These are phyloP conservation scores for Xylaria polymorpha DNA, from an alignment of 2,329 filamentous ascomycete genomes.

Conservation along the genomic window DNA sequence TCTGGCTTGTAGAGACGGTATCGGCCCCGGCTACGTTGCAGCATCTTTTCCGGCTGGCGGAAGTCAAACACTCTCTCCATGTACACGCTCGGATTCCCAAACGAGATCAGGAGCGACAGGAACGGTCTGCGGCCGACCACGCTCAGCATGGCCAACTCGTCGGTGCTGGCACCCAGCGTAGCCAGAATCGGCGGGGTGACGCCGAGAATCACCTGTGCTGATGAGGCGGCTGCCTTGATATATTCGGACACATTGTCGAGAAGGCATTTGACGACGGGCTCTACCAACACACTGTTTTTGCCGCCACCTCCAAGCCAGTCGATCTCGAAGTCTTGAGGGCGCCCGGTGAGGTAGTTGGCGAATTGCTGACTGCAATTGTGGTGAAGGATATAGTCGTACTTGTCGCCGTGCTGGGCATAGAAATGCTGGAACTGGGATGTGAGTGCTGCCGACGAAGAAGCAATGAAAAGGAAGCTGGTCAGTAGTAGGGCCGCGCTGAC, in stretches of 20 bases:
- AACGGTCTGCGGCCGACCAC: constrained; percentile 39
- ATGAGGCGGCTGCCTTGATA: constrained; percentile 41
- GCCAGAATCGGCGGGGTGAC: constrained; percentile 42
- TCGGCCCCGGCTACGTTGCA: constrained; percentile 17
- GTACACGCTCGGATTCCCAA: constrained; percentile 41
- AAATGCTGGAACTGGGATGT: constrained; percentile 42
- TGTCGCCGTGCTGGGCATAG: constrained; percentile 38
- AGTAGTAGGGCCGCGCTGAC: constrained; percentile 10
- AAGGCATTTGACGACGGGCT: constrained; percentile 41
- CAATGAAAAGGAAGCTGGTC: constrained; percentile 10
- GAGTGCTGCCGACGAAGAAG: constrained; percentile 17
- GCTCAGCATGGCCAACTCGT: constrained; percentile 42
- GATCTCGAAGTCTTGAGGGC: constrained; percentile 32
- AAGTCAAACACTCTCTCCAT: constrained; percentile 40
- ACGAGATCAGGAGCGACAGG: constrained; percentile 39
- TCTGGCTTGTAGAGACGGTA: constrained; percentile 11
- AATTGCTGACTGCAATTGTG: constrained; percentile 40
- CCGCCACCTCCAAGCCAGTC: constrained; percentile 41
- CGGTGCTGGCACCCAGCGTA: constrained; percentile 38
- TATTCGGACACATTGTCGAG: constrained; percentile 42
- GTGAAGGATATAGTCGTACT: constrained; percentile 38
- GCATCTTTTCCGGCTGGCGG: constrained; percentile 34
- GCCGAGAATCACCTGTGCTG: constrained; percentile 44
- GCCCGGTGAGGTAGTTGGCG: constrained; percentile 41
- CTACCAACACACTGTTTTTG: constrained; percentile 27